Percentiles rank a stretch among this genome's conserved stretches.
Conservation (phyloP, 148 eudicot species). For the Drosera capensis region DNA sequence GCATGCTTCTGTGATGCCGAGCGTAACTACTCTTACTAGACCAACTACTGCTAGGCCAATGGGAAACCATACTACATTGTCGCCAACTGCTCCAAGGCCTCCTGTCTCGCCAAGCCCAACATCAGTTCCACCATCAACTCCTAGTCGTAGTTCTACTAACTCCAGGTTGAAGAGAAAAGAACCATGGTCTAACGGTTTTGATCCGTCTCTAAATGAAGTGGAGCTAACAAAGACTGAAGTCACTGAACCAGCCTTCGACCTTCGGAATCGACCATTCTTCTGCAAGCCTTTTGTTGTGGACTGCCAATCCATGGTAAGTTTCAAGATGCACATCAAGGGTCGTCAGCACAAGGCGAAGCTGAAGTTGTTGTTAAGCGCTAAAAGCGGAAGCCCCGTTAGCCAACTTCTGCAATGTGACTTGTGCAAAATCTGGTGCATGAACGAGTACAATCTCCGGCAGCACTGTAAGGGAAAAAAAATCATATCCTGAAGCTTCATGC, state of each 20-base stretch:
- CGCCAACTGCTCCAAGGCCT: no score
- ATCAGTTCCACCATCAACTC: no score
- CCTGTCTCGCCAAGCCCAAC: no score
- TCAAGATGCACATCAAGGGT: slow-evolving; percentile 32
- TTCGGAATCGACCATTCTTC: background rate
- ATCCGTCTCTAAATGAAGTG: no score
- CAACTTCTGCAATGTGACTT: slow-evolving; percentile 5
- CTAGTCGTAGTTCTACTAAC: no score
- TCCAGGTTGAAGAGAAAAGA: background rate
- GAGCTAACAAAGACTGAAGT: background rate
- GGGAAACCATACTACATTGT: no score
- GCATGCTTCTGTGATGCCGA: no score
- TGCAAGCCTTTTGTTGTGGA: background rate
- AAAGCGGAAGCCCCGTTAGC: background rate
- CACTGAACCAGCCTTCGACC: background rate
- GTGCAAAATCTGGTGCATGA: slow-evolving; percentile 11
- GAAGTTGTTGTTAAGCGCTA: background rate
- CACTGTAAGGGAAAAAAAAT: slow-evolving; percentile 15
- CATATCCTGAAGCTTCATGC: slow-evolving; percentile 7
- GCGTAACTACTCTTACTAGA: no score
- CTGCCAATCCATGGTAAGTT: slow-evolving; percentile 1
- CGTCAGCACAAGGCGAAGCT: slow-evolving; percentile 28
- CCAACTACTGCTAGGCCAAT: no score
- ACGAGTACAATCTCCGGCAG: slow-evolving; percentile 1
- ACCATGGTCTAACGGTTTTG: background rate